Evolutionary conservation across 2,329 filamentous ascomycete genomes (phyloP), one percentile per base, ranked within the genome.

Genomic region (Aurifilum marmelostoma): DNA sequence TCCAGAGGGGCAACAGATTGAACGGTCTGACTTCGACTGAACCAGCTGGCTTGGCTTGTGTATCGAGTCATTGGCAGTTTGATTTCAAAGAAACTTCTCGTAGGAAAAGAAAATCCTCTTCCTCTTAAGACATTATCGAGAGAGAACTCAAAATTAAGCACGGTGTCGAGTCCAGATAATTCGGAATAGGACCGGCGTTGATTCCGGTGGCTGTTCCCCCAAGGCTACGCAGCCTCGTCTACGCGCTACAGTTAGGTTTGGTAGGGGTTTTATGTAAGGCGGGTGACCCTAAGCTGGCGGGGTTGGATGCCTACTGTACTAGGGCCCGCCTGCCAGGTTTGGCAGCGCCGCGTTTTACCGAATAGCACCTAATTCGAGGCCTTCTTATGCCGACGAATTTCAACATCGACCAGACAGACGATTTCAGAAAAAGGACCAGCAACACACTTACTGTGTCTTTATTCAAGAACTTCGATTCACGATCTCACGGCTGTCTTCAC

Each of bases 151-250:
- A 4, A 34, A 3, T 2, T n/a, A 43, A 21, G 41, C 16, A 43
- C 34, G 34, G 34, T 34, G 4, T 21, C 41, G 16, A 43, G 8
- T 56, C 9, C 2, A 29, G 29, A 24, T 58, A 58, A 16, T n/a
- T 39, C 18, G 34, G 9, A 4, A 32, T 9, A 11, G 7, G 1
- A 39, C 29, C 18, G 8, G 21, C 58, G 18, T 24, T 24, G 9
- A 12, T 7, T 9, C 14, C 7, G 21, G 3, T 9, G 9, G 24
- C 52, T 29, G 27, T 9, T 5, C 14, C 12, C 27, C 34, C 34
- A 16, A 62, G 32, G 59, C 34, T 62, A 24, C 37, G 59, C n/a
- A 62, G 59, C 59, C 59, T 62, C n/a, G 59, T 62, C n/a, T 27
- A 24, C 16, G n/a, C 11, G 18, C n/a, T 62, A 37, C 41, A 27